Conservation (phyloP, 345 rosid genomes). For the Rhizophora mangle region DNA sequence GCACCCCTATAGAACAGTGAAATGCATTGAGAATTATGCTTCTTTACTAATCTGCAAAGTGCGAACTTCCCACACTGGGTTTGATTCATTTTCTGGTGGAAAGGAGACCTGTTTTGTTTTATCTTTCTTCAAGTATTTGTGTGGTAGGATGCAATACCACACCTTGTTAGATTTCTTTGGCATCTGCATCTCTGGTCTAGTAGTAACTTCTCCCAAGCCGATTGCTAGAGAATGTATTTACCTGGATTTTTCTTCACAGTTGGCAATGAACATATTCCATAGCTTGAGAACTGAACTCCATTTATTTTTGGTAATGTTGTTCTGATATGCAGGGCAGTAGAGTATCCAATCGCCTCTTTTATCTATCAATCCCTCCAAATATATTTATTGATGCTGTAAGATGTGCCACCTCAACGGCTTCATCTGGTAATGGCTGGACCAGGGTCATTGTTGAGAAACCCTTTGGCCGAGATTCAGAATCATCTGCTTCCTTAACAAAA, state of each 20-base stretch:
- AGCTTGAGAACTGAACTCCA: not conserved
- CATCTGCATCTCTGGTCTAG: not conserved
- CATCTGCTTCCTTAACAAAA: slow-evolving; percentile 90
- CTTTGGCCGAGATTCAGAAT: slow-evolving; percentile 95
- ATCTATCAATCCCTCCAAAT: slow-evolving; percentile 91
- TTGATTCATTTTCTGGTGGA: not conserved
- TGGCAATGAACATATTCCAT: not conserved
- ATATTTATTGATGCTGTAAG: slow-evolving; percentile 88
- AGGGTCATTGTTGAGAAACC: slow-evolving; percentile 99
- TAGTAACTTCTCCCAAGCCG: not conserved
- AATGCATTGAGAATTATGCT: not conserved
- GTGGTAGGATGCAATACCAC: not conserved
- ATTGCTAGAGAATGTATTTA: not conserved
- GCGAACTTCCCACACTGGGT: not conserved
- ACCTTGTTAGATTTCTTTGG: not conserved
- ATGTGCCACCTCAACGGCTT: slow-evolving; percentile 87
- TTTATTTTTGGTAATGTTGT: slow-evolving; percentile 15
- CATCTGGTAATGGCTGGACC: slow-evolving; percentile 93
- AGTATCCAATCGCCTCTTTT: slow-evolving; percentile 88
- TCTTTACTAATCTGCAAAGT: not conserved
- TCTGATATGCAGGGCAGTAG: slow-evolving; percentile 57
- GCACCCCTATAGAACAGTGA: not conserved
- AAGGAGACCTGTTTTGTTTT: not conserved
- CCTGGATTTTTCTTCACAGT: not conserved
- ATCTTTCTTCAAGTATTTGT: not conserved